Conservation (phyloP, 768 basidiomycete genomes). For the Cystofilobasidium ferigula region DNA sequence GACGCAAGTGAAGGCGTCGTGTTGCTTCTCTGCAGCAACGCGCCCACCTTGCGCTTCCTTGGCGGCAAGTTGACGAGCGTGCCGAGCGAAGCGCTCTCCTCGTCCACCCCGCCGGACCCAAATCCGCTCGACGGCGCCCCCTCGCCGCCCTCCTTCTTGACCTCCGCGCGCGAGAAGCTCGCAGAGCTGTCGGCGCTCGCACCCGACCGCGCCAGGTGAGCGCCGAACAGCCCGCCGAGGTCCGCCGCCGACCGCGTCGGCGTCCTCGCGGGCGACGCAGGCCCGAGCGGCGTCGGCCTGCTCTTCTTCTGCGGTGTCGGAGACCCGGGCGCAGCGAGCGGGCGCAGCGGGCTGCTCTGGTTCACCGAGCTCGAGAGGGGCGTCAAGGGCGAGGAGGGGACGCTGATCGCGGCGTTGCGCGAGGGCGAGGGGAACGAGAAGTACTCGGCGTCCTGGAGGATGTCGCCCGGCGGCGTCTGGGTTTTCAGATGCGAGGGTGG, state of each 20-base stretch:
- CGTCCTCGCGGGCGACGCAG: not conserved
- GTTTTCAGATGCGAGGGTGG: not conserved
- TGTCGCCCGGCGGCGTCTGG: conserved; percentile 3
- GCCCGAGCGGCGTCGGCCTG: not conserved
- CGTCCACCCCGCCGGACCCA: not conserved
- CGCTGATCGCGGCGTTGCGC: not conserved
- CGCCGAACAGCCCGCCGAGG: not conserved
- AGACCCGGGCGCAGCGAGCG: not conserved
- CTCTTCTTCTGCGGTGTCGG: not conserved
- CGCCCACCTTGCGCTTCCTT: not conserved
- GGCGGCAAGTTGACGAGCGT: conserved; percentile 1
- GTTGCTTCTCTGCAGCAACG: not conserved
- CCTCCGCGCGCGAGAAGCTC: not conserved
- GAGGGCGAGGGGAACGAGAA: not conserved
- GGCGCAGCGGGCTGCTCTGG: not conserved
- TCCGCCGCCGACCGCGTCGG: not conserved
- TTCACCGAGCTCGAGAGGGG: not conserved
- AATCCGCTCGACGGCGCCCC: not conserved
- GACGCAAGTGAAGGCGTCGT: not conserved
- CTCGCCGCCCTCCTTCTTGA: no score
- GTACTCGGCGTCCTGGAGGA: not conserved
- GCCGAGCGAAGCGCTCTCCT: not conserved
- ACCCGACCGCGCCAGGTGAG: not conserved
- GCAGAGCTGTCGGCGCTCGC: not conserved
- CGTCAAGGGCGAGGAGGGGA: not conserved